phyloP scores from a whole-genome alignment of 805 yeast species.

The Kodamaea kaohsiungensis region DNA sequence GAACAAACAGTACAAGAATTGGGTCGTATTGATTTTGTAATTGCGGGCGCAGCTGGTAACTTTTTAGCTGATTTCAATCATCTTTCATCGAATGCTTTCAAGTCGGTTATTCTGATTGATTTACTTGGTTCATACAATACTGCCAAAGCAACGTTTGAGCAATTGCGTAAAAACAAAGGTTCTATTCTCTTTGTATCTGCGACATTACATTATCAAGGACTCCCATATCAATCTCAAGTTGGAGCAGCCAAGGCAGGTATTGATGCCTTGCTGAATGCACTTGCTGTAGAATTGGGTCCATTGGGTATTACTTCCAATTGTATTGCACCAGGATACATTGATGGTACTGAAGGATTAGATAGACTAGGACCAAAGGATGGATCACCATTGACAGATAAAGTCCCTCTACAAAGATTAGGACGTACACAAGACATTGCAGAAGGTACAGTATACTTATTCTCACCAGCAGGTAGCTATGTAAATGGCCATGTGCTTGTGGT shows the following conservation, averaged over 20 bases:
- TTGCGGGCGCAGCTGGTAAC: conserved; percentile 49
- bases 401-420: conserved; percentile 73
- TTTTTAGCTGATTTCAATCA: conserved; percentile 44
- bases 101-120: conserved; percentile 39
- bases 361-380: conserved; percentile 30
- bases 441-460: conserved; percentile 78
- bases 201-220: conserved; percentile 44
- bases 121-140: conserved; percentile 43
- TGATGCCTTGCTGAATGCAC: conserved; percentile 27
- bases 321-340: conserved; percentile 28
- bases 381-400: conserved; percentile 38
- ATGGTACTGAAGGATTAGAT: conserved; percentile 26
- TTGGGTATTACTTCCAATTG: conserved; percentile 27
- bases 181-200: conserved; percentile 39
- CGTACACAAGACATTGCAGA: conserved; percentile 81
- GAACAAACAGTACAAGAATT: conserved; percentile 26
- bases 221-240: conserved; percentile 36
- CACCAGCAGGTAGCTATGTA: conserved; percentile 76
- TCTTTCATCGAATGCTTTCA: conserved; percentile 42
- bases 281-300: conserved; percentile 31
- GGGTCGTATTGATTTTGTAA: conserved; percentile 43
- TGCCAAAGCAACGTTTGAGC: conserved; percentile 38
- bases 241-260: conserved; percentile 33
- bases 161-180: conserved; percentile 40
- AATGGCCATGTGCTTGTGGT: conserved; percentile 82